Percentiles rank a stretch among this genome's conserved stretches.
phyloP scores from a whole-genome alignment of 2,329 filamentous ascomycete genomes.

The Pestalotiopsis sp. region DNA sequence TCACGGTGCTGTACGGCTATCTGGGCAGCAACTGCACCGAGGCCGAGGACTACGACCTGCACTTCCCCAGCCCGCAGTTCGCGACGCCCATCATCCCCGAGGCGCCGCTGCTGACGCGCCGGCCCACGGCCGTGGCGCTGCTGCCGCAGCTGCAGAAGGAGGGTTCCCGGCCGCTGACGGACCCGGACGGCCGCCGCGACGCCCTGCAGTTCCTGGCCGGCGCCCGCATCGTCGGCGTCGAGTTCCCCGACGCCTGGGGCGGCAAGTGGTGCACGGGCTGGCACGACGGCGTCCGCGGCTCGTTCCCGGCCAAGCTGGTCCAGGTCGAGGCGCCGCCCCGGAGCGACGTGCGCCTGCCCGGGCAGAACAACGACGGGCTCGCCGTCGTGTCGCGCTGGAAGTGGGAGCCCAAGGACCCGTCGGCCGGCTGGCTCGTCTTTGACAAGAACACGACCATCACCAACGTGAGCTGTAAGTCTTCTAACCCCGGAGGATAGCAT shows the following conservation, averaged over 20 bases:
- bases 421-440: conserved; percentile 36
- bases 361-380: conserved; percentile 20
- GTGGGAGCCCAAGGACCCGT: conserved; percentile 28
- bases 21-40: conserved; percentile 18
- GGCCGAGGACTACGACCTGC: conserved; percentile 38
- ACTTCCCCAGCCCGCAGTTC: conserved; percentile 34
- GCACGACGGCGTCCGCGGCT: conserved; percentile 32
- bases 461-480: conserved; percentile 51
- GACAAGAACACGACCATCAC: conserved; percentile 53
- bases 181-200: conserved; percentile 35
- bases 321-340: conserved; percentile 28
- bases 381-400: conserved; percentile 35
- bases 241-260: conserved; percentile 36
- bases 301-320: conserved; percentile 31
- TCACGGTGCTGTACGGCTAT: conserved; percentile 39
- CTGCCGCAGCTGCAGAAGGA: conserved; percentile 38
- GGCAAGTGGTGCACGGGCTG: conserved; percentile 38
- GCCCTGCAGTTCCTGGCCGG: conserved; percentile 42
- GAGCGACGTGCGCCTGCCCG: conserved; percentile 22
- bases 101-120: conserved; percentile 19
- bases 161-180: conserved; percentile 34
- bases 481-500: neutral
- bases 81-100: conserved; percentile 30
- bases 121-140: conserved; percentile 36
- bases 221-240: conserved; percentile 33